Evolutionary conservation across 2,329 filamentous ascomycete genomes (phyloP).

Genomic region (Chaetomium strumarium): DNA sequence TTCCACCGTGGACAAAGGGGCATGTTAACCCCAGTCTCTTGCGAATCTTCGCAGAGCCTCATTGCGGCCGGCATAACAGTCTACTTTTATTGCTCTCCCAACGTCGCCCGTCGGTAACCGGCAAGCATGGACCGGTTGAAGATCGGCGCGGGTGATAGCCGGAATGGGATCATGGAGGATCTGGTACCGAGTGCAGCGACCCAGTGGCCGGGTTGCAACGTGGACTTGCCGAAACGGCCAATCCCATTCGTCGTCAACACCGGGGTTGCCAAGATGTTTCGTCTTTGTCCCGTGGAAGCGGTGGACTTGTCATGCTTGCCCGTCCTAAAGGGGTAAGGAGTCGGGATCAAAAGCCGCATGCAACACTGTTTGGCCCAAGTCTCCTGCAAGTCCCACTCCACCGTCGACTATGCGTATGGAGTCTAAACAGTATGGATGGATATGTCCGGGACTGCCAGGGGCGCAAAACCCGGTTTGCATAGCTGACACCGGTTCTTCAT

Average conservation of each 20-base stretch:
- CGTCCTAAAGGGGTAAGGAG: slow-evolving; percentile 6
- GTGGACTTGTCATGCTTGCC: background rate
- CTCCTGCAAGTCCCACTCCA: background rate
- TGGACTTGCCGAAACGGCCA: background rate
- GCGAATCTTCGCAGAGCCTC: no score
- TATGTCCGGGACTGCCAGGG: background rate
- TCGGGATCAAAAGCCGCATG: slow-evolving; percentile 17
- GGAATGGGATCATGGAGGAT: slow-evolving; percentile 20
- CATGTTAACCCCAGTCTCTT: no score
- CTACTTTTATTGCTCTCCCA: no score
- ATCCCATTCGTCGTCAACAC: slow-evolving; percentile 7
- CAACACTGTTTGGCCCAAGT: slow-evolving; percentile 1
- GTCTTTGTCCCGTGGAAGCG: background rate
- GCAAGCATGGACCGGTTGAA: background rate
- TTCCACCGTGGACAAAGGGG: no score
- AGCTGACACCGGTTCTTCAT: background rate
- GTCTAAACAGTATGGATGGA: slow-evolving; percentile 9
- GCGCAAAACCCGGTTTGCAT: slow-evolving; percentile 11
- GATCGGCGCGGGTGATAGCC: slow-evolving; percentile 11
- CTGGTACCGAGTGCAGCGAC: slow-evolving; percentile 11
- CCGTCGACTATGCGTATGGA: background rate
- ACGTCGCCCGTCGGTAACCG: no score
- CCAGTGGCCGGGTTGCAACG: slow-evolving; percentile 6
- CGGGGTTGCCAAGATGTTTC: slow-evolving; percentile 12
- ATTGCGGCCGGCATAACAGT: no score